Evolutionary conservation across 768 basidiomycete species (phyloP), one percentile per base, ranked within the genome.

Genomic region (Terana coerulea): DNA sequence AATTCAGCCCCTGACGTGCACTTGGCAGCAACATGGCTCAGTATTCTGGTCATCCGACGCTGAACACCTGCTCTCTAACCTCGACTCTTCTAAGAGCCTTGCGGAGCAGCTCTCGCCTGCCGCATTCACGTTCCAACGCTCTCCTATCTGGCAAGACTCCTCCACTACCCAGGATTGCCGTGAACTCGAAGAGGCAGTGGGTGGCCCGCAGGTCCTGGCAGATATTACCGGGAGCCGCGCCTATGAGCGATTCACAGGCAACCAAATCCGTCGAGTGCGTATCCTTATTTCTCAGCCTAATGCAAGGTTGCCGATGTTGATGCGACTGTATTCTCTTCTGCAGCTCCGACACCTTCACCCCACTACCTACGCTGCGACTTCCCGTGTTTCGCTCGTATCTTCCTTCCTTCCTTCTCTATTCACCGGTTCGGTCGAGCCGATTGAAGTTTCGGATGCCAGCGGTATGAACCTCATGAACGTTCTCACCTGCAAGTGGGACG

Each of bases 71-170:
- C 74, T 94, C 6, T 69, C 77, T 2, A 69, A 68, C 2, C 74
- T 91, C 49, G 75, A 84, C 63, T 58, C 82, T 0, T 54, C 64
- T 8, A 68, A 75, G 47, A 63, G 78, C 1, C 70, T 92, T 8
- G 69, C 71, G 9, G 73, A 77, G 2, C 88, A 91, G 58, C 70
- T 93, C 31, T 68, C 71, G 17, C 80, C 78, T 0, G 64, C 61
- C 7, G 89, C 89, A 2, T 91, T 93, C 65, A 82, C 88, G 5
- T 68, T 81, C 11, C 73, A 73, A 1, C 75, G 75, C 55, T 79
- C 86, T 3, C 90, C 91, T 9, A 93, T 93, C 61, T 95, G 92
- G 91, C 91, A 94, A 65, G 92, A 94, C 67, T 90, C 89, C 1
- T 91, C 89, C 0, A 93, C 91, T 0, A 84, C 82, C 0, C 67